Base-by-base conservation (phyloP, 2,329 filamentous ascomycete species). In the Sporothrix humicola region DNA sequence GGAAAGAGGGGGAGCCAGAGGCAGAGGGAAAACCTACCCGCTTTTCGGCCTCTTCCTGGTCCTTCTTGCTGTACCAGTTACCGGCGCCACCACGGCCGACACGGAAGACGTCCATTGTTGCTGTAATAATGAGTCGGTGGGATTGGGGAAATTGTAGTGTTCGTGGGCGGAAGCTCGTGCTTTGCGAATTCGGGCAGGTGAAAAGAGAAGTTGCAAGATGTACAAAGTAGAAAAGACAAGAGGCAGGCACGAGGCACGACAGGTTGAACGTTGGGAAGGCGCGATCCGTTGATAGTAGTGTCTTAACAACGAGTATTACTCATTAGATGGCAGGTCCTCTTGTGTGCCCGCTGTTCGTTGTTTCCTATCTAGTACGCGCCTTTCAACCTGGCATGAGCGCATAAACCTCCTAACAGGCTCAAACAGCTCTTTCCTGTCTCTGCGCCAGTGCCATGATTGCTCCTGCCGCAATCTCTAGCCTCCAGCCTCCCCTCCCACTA, bases 81-180 rank as follows among this genome's bases (percentile, higher is more conserved):
- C 90, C 90, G 6, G 89, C 89, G 69, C 90, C 90, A 72, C 90
- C 90, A 68, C 90, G 87, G 73, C 90, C 89, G 58, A 86, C 84
- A 74, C 84, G 83, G 76, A 86, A 87, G 69, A 83, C 82, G 77
- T 87, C 87, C 73, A 78, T 79, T 79, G 78, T 80, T 81, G 77
- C 79, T 66, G 61, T 66, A 20, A 12, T 48, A 20, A 10, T 48
- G 42, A 48, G 17, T 48, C 48, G 61, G 61, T 46, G 15, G 61
- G 42, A 10, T 66, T 37, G 31, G 42, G 23, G 42, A 26, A 6
- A 20, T 26, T 44, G 15, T 10, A 37, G 20, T 3, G 37, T 2
- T 23, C 31, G 59, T 44, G 52, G 13, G 7, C 20, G 52, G 52
- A 56, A 23, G 52, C 42, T 17, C 15, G 61, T 15, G n/a, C 61